Conservation (phyloP, 352 stramenopile species). For the Globisporangium paroecandrum region DNA sequence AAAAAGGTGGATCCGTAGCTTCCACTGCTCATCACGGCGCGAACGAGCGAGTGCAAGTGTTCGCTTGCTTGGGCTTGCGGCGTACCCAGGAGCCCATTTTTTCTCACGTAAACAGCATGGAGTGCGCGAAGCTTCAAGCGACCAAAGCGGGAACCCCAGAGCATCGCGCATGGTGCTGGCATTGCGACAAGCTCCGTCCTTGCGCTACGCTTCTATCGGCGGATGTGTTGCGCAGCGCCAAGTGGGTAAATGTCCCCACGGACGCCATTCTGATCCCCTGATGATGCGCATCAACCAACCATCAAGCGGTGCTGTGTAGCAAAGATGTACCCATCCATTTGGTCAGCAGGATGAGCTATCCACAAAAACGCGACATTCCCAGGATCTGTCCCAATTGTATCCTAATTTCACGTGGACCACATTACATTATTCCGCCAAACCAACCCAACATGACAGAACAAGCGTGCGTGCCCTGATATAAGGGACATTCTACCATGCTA, state of each 20-base stretch:
- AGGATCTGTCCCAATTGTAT: not conserved
- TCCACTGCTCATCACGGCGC: not conserved
- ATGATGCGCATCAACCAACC: not conserved
- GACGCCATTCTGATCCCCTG: not conserved
- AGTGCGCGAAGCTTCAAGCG: not conserved
- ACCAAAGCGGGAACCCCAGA: not conserved
- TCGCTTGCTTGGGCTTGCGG: not conserved
- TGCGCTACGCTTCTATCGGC: not conserved
- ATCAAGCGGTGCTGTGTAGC: not conserved
- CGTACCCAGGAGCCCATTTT: not conserved
- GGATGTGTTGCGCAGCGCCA: not conserved
- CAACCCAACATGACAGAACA: not conserved
- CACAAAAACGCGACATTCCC: constrained; percentile 7
- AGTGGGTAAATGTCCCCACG: constrained; percentile 4
- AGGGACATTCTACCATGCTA: not conserved
- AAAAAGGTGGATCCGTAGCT: not conserved
- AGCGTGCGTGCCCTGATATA: not conserved
- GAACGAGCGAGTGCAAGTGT: not conserved
- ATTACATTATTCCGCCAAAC: not conserved
- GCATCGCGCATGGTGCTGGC: not conserved
- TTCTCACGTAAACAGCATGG: not conserved
- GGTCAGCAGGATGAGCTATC: not conserved
- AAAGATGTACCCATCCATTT: constrained; percentile 14
- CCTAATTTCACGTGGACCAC: not conserved
- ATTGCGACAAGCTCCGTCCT: constrained; percentile 2